Conservation (phyloP, 208 protist species). For the Leishmania martiniquensis region DNA sequence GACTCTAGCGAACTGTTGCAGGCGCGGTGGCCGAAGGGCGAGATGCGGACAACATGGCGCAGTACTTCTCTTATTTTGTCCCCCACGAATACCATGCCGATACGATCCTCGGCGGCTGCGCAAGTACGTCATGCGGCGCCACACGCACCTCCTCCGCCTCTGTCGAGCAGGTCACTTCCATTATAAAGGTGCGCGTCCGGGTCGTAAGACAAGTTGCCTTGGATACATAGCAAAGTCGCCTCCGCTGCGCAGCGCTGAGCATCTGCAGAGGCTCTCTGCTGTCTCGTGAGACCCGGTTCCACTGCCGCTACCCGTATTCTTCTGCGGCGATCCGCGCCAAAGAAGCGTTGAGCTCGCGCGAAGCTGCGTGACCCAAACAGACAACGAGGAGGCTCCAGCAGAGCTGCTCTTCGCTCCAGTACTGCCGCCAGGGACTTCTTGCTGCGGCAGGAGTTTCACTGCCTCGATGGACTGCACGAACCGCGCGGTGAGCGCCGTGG, state of each 20-base stretch:
- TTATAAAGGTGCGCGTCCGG: slow-evolving; percentile 53
- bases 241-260: slow-evolving; percentile 17
- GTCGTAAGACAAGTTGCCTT: slow-evolving; percentile 55
- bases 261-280: slow-evolving; percentile 48
- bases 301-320: slow-evolving; percentile 42
- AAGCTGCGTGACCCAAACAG: slow-evolving; percentile 38
- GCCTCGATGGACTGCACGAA: slow-evolving; percentile 29
- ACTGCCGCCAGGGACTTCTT: background rate
- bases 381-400: background rate
- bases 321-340: slow-evolving; percentile 36
- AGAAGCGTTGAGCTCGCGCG: slow-evolving; percentile 37
- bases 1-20: background rate
- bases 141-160: slow-evolving; percentile 49
- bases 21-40: background rate
- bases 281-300: slow-evolving; percentile 49
- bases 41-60: background rate
- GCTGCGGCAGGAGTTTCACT: slow-evolving; percentile 16
- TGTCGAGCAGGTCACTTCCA: slow-evolving; percentile 40
- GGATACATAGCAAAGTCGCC: slow-evolving; percentile 37
- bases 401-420: background rate
- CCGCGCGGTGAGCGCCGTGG: slow-evolving; percentile 40
- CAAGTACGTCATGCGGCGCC: slow-evolving; percentile 27
- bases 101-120: background rate
- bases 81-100: background rate
- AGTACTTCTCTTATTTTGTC: background rate